A percentile compares a stretch with the other conserved stretches of the same genome.
Evolutionary conservation across 2,329 filamentous ascomycete species (phyloP).

Genomic region (Thelonectria olida): DNA sequence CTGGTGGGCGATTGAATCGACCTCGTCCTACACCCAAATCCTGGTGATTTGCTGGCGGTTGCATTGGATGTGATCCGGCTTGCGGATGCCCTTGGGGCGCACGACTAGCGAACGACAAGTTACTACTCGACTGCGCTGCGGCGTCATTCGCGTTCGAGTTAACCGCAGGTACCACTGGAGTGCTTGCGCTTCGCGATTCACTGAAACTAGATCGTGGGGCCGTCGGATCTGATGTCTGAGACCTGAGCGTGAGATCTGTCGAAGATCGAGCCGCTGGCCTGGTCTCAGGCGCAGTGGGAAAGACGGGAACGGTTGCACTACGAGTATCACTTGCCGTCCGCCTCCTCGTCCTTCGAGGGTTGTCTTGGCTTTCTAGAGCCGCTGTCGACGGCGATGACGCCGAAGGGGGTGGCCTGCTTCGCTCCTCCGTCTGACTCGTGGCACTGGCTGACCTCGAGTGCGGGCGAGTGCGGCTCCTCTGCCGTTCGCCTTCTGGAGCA

Average conservation of each 20-base stretch:
- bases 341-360: conserved; percentile 49
- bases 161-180: conserved; percentile 43
- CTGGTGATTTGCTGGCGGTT: conserved; percentile 24
- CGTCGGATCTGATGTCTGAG: conserved; percentile 50
- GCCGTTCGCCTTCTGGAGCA: conserved; percentile 38
- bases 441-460: conserved; percentile 59
- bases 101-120: conserved; percentile 51
- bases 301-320: conserved; percentile 60
- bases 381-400: conserved; percentile 20
- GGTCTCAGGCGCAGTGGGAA: conserved; percentile 52
- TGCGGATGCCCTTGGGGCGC: conserved; percentile 40
- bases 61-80: conserved; percentile 7
- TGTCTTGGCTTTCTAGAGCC: conserved; percentile 45
- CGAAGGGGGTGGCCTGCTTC: conserved; percentile 59
- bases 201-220: conserved; percentile 50
- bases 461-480: conserved; percentile 48
- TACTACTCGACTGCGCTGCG: conserved; percentile 26
- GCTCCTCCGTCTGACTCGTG: conserved; percentile 54
- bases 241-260: conserved; percentile 66
- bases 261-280: conserved; percentile 69
- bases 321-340: conserved; percentile 65
- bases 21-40: conserved; percentile 34
- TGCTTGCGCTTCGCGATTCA: conserved; percentile 55
- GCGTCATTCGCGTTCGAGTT: conserved; percentile 36
- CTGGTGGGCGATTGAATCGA: conserved; percentile 48